Evolutionary conservation across 768 basidiomycete species (phyloP), one percentile per base, ranked within the genome.

Genomic region (Agaricus bisporus): DNA sequence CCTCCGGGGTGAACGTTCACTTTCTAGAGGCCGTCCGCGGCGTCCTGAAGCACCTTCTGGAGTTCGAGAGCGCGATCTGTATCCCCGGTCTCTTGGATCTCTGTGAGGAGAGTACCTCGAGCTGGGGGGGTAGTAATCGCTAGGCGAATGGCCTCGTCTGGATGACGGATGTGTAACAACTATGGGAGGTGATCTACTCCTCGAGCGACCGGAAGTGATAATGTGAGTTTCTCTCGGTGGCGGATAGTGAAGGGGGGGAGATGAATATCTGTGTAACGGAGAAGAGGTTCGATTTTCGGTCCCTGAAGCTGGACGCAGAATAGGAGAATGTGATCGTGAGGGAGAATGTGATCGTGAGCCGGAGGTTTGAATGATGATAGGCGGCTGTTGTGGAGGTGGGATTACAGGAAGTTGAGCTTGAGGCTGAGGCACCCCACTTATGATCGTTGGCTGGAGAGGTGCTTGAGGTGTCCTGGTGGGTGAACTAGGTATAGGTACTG

Each of bases 371-470:
- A 57, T 42, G 32, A 59, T 51, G 15, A 54, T 32, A 17, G 58
- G 58, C 28, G 49, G 56, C 29, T 48, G 56, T 25, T 51, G 50
- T 18, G 26, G 29, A 44, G 3, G 10, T 12, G 29, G 39, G 11
- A 32, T 2, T 32, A 32, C 11, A 32, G 32, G 32, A 20, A 22
- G 47, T 32, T 45, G 46, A 18, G 6, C 9, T 10, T 48, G 46
- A 43, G 47, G 29, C 12, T 47, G 41, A 20, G 56, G 56, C 6
- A 54, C 28, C 7, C 32, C 9, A 48, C 20, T 9, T 52, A 44
- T n/a, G 46, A 46, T 26, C 56, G 59, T 52, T 57, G 62, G 59
- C 22, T 22, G 22, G 22, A 22, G 39, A 49, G 60, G n/a, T 36
- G 49, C 41, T 17, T 56, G 51, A 37, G 54, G 22, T 11, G 51